Evolutionary conservation across 2,329 filamentous ascomycete genomes (phyloP).

Genomic region (Akanthomyces muscarius): DNA sequence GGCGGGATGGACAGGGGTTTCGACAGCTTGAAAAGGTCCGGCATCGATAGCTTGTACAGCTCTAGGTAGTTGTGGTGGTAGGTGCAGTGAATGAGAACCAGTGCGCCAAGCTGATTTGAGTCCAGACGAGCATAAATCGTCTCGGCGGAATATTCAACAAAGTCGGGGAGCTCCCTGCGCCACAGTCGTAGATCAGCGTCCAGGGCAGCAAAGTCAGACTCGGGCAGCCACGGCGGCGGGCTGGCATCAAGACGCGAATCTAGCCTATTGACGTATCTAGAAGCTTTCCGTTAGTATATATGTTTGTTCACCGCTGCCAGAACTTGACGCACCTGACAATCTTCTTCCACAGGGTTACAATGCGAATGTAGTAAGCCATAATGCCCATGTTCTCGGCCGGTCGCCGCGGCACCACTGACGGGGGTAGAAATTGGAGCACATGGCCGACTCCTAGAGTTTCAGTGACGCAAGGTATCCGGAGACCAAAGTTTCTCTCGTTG

Average conservation of each 20-base stretch:
- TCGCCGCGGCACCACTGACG: constrained; percentile 35
- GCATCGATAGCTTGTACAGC: constrained; percentile 44
- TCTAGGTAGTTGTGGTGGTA: constrained; percentile 44
- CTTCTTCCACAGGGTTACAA: constrained; percentile 39
- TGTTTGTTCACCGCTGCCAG: neutral
- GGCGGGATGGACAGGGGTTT: constrained; percentile 38
- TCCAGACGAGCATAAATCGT: constrained; percentile 44
- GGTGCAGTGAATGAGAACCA: constrained; percentile 43
- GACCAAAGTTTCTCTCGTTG: constrained; percentile 39
- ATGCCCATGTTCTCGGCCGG: constrained; percentile 42
- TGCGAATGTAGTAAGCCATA: constrained; percentile 41
- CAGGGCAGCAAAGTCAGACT: constrained; percentile 40
- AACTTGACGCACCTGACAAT: constrained; percentile 31
- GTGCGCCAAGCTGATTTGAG: constrained; percentile 42
- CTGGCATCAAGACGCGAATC: constrained; percentile 36
- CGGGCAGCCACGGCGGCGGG: constrained; percentile 39
- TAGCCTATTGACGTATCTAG: constrained; percentile 38
- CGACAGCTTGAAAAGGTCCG: constrained; percentile 40
- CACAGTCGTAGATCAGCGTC: constrained; percentile 38
- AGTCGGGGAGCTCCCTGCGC: constrained; percentile 40
- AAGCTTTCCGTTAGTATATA: neutral
- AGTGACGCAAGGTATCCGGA: constrained; percentile 37
- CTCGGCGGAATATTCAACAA: constrained; percentile 40
- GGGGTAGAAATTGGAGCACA: constrained; percentile 37
- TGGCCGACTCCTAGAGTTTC: constrained; percentile 39